phyloP scores from a whole-genome alignment of 257 asterid species.

The Nicotiana otophora region DNA sequence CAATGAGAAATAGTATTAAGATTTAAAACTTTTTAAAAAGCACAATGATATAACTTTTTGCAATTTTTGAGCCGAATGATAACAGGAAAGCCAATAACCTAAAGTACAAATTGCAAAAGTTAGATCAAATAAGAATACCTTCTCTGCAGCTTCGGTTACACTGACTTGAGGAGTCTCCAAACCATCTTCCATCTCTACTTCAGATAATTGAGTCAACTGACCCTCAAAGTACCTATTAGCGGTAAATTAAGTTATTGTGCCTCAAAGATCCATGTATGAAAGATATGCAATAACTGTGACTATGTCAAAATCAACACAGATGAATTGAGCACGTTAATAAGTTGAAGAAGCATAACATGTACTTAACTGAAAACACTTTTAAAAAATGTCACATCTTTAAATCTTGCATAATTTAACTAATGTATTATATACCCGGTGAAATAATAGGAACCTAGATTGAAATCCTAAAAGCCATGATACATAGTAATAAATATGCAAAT shows the following conservation, averaged over 20 bases:
- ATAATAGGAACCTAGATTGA: not conserved
- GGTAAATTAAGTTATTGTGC: not conserved
- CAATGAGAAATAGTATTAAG: not conserved
- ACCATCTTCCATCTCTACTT: conserved; percentile 55
- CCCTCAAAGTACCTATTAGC: conserved; percentile 83
- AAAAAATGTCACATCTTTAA: not conserved
- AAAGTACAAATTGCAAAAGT: not conserved
- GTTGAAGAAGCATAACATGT: not conserved
- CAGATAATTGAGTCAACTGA: conserved; percentile 62
- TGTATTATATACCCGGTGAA: not conserved
- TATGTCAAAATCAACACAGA: not conserved
- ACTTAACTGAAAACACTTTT: not conserved
- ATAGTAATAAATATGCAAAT: not conserved
- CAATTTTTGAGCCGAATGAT: not conserved
- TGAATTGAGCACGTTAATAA: not conserved
- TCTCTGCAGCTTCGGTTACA: conserved; percentile 76
- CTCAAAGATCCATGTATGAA: not conserved
- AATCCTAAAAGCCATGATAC: not conserved
- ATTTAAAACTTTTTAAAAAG: not conserved
- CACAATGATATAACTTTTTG: not conserved
- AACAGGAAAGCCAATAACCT: not conserved
- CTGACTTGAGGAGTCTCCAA: conserved; percentile 39
- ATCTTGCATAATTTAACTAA: not conserved
- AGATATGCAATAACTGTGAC: not conserved
- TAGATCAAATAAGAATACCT: conserved; percentile 37